Evolutionary conservation across 2,329 filamentous ascomycete species (phyloP), one percentile per base, ranked within the genome.

Genomic region (Alternaria burnsii): DNA sequence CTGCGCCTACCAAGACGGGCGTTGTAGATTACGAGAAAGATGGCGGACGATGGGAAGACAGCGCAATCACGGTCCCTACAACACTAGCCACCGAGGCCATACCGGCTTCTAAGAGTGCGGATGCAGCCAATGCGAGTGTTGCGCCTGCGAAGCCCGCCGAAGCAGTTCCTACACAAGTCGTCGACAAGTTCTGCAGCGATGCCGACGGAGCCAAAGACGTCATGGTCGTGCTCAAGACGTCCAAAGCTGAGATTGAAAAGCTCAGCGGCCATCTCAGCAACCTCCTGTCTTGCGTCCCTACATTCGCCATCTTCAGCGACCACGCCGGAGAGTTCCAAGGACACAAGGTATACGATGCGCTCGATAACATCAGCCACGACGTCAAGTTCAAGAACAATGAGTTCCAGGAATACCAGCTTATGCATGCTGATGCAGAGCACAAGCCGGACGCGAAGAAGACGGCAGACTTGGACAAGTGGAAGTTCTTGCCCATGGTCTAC

Each of bases 291-390:
- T 88, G 86, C 76, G 81, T 86, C 42, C 82, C 84, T 32, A 77
- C 87, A 71, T 84, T 83, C 53, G 81, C 83, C 52, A 83, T 89
- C 68, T 87, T 86, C 75, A 88, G 86, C 61, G 87, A 88, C 72
- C 84, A 84, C 55, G 81, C 82, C 26, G 74, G 71, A 82, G 86
- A 71, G 73, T 80, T 88, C 48, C 77, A 81, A 11, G 85, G 85
- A 30, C 78, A 83, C 43, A 77, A 78, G 16, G 74, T 86, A 32
- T 74, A 85, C 69, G 83, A 87, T 71, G 83, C 81, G 22, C 78
- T 87, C 8, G 77, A 78, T 18, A 76, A 78, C 18, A 78, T 86
- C 54, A 62, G 65, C 48, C 53, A 62, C 22, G 63, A 65, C 1
- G 55, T 76, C 74, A 72, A 72, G 70, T 62, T 72, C 5, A 74